Conservation (phyloP, 208 protist species). For the Acanthamoeba divionensis region DNA sequence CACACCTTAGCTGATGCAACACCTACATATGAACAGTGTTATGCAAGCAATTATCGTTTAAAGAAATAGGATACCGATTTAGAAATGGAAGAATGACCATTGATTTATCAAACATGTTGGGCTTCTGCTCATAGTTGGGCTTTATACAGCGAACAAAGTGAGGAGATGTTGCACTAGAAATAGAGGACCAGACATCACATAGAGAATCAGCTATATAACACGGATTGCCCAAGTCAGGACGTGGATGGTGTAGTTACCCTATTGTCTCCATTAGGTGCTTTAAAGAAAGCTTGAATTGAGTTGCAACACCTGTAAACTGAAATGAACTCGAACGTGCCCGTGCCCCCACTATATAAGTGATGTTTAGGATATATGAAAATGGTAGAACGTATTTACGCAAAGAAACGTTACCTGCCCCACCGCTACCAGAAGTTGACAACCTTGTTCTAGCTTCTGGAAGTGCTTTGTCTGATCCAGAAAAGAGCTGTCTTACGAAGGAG, state of each 20-base stretch:
- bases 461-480: background rate
- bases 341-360: too few species aligned
- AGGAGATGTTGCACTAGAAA: background rate
- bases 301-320: background rate
- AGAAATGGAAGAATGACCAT: background rate
- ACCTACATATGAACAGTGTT: background rate
- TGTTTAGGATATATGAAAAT: too few species aligned
- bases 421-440: background rate
- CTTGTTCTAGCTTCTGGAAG: background rate
- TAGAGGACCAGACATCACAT: background rate
- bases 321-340: background rate
- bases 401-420: background rate
- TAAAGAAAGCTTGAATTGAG: background rate
- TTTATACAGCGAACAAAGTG: slow-evolving; percentile 35
- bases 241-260: too few species aligned
- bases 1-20: slow-evolving; percentile 16
- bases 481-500: slow-evolving; percentile 3
- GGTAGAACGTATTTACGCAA: too few species aligned
- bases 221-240: too few species aligned
- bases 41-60: background rate
- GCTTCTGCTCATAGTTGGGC: slow-evolving; percentile 7
- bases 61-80: background rate
- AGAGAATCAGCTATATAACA: too few species aligned
- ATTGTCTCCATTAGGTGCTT: background rate
- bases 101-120: background rate